Evolutionary conservation across 495 filamentous ascomycete genomes (phyloP).

Genomic region (Parmelia sp.): DNA sequence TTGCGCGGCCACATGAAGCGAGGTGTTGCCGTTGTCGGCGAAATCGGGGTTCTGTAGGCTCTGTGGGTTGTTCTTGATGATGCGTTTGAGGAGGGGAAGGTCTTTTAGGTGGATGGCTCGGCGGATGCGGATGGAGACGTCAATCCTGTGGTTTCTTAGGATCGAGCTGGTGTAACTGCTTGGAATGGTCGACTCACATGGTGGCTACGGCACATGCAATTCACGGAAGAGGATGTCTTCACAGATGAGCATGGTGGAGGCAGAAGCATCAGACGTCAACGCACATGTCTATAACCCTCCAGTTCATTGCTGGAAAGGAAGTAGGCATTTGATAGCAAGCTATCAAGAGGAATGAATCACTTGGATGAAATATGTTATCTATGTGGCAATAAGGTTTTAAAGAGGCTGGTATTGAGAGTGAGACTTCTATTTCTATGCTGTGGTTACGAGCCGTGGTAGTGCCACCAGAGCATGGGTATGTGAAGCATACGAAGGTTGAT

Average conservation of each 20-base stretch:
- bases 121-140: conserved; percentile 57
- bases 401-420: not conserved
- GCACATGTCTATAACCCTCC: not conserved
- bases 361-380: not conserved
- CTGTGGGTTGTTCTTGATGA: conserved; percentile 60
- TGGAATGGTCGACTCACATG: conserved; percentile 9
- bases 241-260: conserved; percentile 1
- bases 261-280: not conserved
- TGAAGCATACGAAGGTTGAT: conserved; percentile 13
- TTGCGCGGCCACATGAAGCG: conserved; percentile 65
- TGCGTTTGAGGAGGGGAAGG: conserved; percentile 62
- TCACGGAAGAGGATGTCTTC: not conserved
- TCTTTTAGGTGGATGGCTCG: conserved; percentile 68
- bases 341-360: not conserved
- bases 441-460: conserved; percentile 9
- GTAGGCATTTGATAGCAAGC: not conserved
- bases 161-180: not conserved
- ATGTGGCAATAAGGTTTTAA: not conserved
- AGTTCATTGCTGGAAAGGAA: not conserved
- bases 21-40: conserved; percentile 57
- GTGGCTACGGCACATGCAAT: not conserved
- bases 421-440: conserved; percentile 19
- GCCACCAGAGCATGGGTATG: conserved; percentile 14
- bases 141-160: conserved; percentile 47
- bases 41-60: conserved; percentile 69